These are phyloP conservation scores for Cinnamomum micranthum DNA, from an alignment of 164 flowering plant genomes.

Conservation along the genomic window DNA sequence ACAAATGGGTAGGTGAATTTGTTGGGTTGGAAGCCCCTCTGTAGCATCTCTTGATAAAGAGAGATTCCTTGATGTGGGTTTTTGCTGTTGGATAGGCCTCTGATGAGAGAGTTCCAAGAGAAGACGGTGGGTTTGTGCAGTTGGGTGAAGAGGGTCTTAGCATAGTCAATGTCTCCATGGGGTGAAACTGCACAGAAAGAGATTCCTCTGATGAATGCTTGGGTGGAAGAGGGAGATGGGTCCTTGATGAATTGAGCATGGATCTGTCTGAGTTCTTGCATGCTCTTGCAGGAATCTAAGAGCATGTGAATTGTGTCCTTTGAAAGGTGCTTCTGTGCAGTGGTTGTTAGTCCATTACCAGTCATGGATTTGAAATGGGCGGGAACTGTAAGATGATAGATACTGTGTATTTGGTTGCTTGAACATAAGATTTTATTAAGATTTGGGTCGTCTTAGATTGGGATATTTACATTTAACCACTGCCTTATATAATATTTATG, in stretches of 20 bases:
- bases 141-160: conserved; percentile 21
- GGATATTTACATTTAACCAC: no score
- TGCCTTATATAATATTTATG: no score
- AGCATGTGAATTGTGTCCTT: conserved; percentile 7
- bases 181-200: conserved; percentile 30
- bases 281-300: conserved; percentile 23
- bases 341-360: not conserved
- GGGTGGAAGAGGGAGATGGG: conserved; percentile 2
- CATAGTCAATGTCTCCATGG: conserved; percentile 23
- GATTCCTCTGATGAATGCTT: conserved; percentile 13
- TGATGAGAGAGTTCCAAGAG: conserved; percentile 25
- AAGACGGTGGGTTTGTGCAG: conserved; percentile 19
- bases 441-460: no score
- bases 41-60: conserved; percentile 23
- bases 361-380: not conserved
- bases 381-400: not conserved
- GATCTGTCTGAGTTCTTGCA: conserved; percentile 20
- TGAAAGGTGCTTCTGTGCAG: not conserved
- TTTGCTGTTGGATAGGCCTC: conserved; percentile 22
- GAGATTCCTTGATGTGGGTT: conserved; percentile 18
- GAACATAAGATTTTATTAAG: no score
- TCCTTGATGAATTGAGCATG: conserved; percentile 19
- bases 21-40: conserved; percentile 16
- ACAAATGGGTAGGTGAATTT: conserved; percentile 34
- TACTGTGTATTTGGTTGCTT: no score